Conservation (phyloP, 2,329 filamentous ascomycete genomes). For the Colletotrichum musicola region DNA sequence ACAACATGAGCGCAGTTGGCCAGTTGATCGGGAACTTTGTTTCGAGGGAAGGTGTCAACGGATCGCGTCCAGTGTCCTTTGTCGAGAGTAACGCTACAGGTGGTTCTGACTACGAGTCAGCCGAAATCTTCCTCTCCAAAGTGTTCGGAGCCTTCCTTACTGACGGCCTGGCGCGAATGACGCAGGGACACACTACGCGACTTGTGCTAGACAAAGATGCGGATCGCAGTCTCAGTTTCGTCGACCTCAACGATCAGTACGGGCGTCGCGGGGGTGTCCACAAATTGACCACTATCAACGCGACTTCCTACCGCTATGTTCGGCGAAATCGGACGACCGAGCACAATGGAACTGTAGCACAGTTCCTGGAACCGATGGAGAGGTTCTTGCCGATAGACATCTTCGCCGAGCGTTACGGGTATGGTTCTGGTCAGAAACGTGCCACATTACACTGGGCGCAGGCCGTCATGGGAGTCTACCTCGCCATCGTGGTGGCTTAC, state of each 20-base stretch:
- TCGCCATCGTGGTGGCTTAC: not conserved
- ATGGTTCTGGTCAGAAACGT: conserved; percentile 4
- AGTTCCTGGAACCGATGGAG: not conserved
- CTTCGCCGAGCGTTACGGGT: not conserved
- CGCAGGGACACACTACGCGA: not conserved
- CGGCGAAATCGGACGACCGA: no score
- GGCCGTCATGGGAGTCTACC: conserved; percentile 12
- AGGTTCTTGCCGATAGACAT: not conserved
- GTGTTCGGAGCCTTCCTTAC: conserved; percentile 5
- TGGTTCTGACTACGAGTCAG: not conserved
- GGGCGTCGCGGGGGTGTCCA: not conserved
- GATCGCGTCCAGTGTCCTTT: not conserved
- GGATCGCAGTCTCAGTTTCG: not conserved
- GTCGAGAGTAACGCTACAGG: no score
- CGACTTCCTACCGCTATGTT: not conserved
- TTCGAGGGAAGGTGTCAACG: not conserved
- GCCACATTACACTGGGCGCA: not conserved
- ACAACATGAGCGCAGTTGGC: no score
- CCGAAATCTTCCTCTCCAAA: conserved; percentile 5
- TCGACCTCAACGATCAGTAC: conserved; percentile 12
- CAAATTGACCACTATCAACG: not conserved
- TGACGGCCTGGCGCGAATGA: not conserved
- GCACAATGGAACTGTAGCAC: not conserved
- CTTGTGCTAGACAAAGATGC: not conserved
- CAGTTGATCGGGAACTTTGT: no score